Evolutionary conservation across 257 asterid species (phyloP), one percentile per base, ranked within the genome.

Genomic region (Henckelia pumila): DNA sequence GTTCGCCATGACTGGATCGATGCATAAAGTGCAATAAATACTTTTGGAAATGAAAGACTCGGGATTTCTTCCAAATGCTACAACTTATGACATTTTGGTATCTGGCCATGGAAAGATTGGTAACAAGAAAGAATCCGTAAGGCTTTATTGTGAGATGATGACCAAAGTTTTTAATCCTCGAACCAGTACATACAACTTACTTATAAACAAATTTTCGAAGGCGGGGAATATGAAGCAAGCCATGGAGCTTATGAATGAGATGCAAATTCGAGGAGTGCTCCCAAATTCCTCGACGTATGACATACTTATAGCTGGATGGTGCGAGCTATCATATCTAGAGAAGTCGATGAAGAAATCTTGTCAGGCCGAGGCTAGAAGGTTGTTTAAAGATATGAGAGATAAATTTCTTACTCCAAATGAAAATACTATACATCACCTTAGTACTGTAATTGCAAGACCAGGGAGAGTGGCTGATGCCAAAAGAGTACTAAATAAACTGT

Each of bases 221-320:
- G 79, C 70, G 53, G 99, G 99, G 72, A 86, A 81, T 76, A 90
- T 93, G 97, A 84, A 80, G 63, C 95, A 93, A 62, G 95, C 97
- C 19, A 80, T 80, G 79, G 99, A 93, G 83, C 87, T 93, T 77
- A 61, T 85, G 86, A 82, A 79, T 24, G 99, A 93, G 79, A 88
- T 93, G 96, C 82, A 85, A 72, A 62, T 75, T 69, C 80, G 96
- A 78, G 87, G 90, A 25, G 91, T 82, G 40, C 21, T 32, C 56
- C 91, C 95, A n/a, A 88, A 79, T 76, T 77, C 96, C 47, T 83
- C 96, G 32, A 90, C 96, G 3, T 90, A 88, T 68, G 92, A 93
- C 85, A 77, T 90, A 73, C 83, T 93, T 14, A 73, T 93, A 72
- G 62, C 79, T 69, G 97, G 96, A 49, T 93, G 98, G 96, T 92